Percentiles rank a stretch among this genome's conserved stretches.
Evolutionary conservation across 805 yeast genomes (phyloP).

Genomic region (Barnettozyma populi): DNA sequence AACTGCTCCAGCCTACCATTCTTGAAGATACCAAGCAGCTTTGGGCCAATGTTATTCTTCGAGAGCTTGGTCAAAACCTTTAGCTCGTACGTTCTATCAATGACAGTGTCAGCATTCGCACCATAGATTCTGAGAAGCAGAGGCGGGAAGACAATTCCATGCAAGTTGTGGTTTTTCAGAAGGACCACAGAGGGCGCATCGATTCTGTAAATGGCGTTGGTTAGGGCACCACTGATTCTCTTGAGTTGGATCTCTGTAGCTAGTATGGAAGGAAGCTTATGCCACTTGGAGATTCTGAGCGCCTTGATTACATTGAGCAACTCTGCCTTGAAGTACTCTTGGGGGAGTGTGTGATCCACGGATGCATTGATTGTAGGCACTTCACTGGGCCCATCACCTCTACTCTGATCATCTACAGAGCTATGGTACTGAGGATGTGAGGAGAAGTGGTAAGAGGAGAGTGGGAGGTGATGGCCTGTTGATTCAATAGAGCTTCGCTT

Average conservation of each 20-base stretch:
- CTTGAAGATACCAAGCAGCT: conserved; percentile 77
- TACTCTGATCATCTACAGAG: background rate
- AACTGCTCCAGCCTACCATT: conserved; percentile 96
- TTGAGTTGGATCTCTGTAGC: conserved; percentile 44
- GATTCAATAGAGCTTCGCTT: conserved; percentile 8
- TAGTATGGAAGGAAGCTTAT: conserved; percentile 31
- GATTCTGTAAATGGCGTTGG: conserved; percentile 81
- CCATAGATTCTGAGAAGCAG: conserved; percentile 83
- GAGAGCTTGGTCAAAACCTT: conserved; percentile 68
- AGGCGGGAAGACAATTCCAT: conserved; percentile 43
- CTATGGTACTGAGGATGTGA: conserved; percentile 5
- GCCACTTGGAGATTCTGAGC: conserved; percentile 77
- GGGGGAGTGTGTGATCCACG: conserved; percentile 73
- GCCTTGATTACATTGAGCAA: conserved; percentile 57
- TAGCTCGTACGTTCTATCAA: conserved; percentile 81
- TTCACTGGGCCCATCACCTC: conserved; percentile 6
- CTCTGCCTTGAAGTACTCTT: conserved; percentile 82
- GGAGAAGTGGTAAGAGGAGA: conserved; percentile 9
- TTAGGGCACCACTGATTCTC: conserved; percentile 88
- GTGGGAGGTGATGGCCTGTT: conserved; percentile 5
- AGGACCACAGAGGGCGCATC: conserved; percentile 44
- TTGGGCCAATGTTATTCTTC: conserved; percentile 78
- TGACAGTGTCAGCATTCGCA: conserved; percentile 75
- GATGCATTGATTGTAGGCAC: conserved; percentile 49
- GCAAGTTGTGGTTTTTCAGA: conserved; percentile 28